These are phyloP conservation scores for Suillus plorans DNA, from an alignment of 768 basidiomycete genomes.

Conservation along the genomic window DNA sequence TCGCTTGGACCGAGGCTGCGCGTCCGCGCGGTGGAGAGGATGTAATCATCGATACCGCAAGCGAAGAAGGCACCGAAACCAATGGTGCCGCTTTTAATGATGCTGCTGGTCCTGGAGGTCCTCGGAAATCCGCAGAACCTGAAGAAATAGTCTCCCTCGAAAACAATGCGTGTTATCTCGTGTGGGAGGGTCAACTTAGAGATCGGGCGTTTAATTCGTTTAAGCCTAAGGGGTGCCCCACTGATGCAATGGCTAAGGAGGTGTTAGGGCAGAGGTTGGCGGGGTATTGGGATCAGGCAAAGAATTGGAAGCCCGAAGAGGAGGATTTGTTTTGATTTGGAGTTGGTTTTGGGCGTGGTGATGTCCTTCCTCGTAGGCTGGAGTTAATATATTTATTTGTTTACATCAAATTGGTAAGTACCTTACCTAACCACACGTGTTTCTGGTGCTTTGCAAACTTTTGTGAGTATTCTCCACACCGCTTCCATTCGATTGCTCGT, in stretches of 20 bases:
- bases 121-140: conserved; percentile 15
- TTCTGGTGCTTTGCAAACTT: conserved; percentile 5
- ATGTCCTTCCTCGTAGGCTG: not conserved
- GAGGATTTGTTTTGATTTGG: conserved; percentile 60
- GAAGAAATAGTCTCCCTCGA: conserved; percentile 55
- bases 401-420: not conserved
- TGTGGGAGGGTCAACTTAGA: conserved; percentile 91
- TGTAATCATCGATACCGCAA: conserved; percentile 59
- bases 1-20: conserved; percentile 92
- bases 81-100: conserved; percentile 18
- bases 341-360: not conserved
- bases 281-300: conserved; percentile 94
- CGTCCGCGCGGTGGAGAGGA: conserved; percentile 74
- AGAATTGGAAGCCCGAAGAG: conserved; percentile 85
- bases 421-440: conserved; percentile 9
- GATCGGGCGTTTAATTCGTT: conserved; percentile 82
- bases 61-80: conserved; percentile 38
- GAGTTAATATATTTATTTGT: not conserved
- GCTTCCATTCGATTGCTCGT: not conserved
- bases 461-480: not conserved
- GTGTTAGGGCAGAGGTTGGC: conserved; percentile 80
- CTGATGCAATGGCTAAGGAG: conserved; percentile 85
- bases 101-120: conserved; percentile 34
- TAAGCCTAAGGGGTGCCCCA: conserved; percentile 78
- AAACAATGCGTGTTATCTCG: conserved; percentile 83